phyloP scores from a whole-genome alignment of 2,329 filamentous ascomycete species.

The Epichloe sibirici region DNA sequence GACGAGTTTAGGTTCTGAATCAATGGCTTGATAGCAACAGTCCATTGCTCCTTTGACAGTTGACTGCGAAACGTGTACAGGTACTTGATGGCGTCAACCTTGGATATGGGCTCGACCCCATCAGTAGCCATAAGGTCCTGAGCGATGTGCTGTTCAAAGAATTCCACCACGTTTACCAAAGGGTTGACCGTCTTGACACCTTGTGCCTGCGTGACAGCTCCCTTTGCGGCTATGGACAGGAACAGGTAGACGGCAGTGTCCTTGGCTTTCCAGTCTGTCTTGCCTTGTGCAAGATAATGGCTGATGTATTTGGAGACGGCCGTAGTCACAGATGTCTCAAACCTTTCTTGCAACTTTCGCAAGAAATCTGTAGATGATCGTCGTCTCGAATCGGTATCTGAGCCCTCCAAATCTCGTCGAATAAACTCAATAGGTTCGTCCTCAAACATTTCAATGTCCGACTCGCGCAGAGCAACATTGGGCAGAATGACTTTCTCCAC shows the following conservation, averaged over 20 bases:
- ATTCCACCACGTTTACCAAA: conserved; percentile 81
- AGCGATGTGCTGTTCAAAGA: conserved; percentile 88
- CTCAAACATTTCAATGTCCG: conserved; percentile 90
- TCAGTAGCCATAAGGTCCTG: conserved; percentile 66
- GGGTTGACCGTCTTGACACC: conserved; percentile 85
- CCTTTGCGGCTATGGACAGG: conserved; percentile 86
- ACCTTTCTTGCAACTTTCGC: conserved; percentile 76
- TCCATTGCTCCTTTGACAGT: conserved; percentile 84
- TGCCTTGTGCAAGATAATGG: conserved; percentile 71
- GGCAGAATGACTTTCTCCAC: conserved; percentile 93
- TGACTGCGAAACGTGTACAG: conserved; percentile 95
- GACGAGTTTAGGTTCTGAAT: conserved; percentile 82
- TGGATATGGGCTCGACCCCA: conserved; percentile 69
- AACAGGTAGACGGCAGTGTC: conserved; percentile 97
- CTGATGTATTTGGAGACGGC: conserved; percentile 83
- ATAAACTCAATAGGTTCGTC: conserved; percentile 99
- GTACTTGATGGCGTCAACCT: conserved; percentile 97
- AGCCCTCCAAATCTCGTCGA: conserved; percentile 84
- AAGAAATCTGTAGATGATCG: conserved; percentile 92
- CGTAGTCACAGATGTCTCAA: conserved; percentile 70
- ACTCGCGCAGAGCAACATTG: conserved; percentile 83
- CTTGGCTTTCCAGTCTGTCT: conserved; percentile 89
- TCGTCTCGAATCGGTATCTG: conserved; percentile 85
- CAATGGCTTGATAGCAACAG: conserved; percentile 73
- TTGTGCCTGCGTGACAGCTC: conserved; percentile 71